These are phyloP conservation scores for Thalassiosira gravida DNA, from an alignment of 352 stramenopile species.

Conservation along the genomic window DNA sequence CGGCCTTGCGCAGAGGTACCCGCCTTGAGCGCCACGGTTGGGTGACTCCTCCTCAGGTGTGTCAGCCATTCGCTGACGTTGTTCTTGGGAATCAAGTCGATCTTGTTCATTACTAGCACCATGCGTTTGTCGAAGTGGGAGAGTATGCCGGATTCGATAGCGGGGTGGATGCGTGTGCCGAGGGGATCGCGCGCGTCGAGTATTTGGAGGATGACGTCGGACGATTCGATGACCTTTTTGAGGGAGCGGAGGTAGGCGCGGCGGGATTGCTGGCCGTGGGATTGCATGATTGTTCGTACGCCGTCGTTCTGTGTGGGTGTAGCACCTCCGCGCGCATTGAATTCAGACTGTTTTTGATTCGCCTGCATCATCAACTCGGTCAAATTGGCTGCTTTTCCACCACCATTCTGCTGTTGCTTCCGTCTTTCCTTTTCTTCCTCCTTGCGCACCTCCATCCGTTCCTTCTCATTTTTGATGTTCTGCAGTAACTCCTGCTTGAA, in stretches of 20 bases:
- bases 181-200: conserved; percentile 96
- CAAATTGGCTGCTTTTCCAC: conserved; percentile 58
- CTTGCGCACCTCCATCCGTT: conserved; percentile 77
- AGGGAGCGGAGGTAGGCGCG: conserved; percentile 95
- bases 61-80: conserved; percentile 94
- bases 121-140: conserved; percentile 93
- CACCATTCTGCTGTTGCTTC: conserved; percentile 48
- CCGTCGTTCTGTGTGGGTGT: conserved; percentile 9
- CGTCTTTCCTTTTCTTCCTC: conserved; percentile 67
- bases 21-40: conserved; percentile 94
- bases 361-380: conserved; percentile 69
- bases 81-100: conserved; percentile 96
- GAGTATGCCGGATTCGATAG: conserved; percentile 93
- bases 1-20: conserved; percentile 82
- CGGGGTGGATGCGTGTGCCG: conserved; percentile 89
- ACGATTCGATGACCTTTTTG: conserved; percentile 94
- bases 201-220: conserved; percentile 96
- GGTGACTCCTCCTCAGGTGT: conserved; percentile 91
- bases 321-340: conserved; percentile 53
- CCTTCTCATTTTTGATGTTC: conserved; percentile 74
- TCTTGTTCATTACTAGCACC: conserved; percentile 98
- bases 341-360: conserved; percentile 63
- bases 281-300: conserved; percentile 27
- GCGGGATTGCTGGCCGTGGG: conserved; percentile 87
- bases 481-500: conserved; percentile 95